Conservation (phyloP, 306 rosid species). For the Vigna radiata region DNA sequence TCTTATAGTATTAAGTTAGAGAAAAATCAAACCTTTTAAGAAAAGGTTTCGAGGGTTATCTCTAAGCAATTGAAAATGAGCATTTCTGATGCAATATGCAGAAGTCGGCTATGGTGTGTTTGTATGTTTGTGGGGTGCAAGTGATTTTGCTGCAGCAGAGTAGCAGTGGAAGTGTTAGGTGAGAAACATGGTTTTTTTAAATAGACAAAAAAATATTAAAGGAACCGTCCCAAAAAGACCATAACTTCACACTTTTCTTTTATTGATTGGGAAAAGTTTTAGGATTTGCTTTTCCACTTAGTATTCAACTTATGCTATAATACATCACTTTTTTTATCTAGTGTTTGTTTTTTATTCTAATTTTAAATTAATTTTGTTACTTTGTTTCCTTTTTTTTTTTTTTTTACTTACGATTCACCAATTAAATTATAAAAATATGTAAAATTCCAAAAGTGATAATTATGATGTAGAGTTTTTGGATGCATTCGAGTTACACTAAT, state of each 20-base stretch:
- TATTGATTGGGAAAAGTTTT: constrained; percentile 8
- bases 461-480: no score
- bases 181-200: background rate
- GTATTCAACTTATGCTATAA: background rate
- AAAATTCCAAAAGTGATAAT: no score
- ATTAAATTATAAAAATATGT: no score
- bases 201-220: background rate
- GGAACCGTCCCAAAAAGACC: background rate
- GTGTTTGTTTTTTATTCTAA: background rate
- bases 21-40: no score
- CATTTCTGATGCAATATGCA: background rate
- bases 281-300: background rate
- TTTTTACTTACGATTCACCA: no score
- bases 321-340: background rate
- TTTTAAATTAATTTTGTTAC: no score
- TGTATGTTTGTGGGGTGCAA: constrained; percentile 18
- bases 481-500: no score
- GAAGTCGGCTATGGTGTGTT: background rate
- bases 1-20: no score
- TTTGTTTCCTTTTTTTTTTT: no score
- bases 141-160: constrained; percentile 22
- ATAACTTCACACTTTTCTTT: background rate
- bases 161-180: constrained; percentile 31
- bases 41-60: background rate
- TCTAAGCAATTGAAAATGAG: constrained; percentile 10